Conservation (phyloP, 108 stramenopile genomes). For the Aurantiochytrium sp. region DNA sequence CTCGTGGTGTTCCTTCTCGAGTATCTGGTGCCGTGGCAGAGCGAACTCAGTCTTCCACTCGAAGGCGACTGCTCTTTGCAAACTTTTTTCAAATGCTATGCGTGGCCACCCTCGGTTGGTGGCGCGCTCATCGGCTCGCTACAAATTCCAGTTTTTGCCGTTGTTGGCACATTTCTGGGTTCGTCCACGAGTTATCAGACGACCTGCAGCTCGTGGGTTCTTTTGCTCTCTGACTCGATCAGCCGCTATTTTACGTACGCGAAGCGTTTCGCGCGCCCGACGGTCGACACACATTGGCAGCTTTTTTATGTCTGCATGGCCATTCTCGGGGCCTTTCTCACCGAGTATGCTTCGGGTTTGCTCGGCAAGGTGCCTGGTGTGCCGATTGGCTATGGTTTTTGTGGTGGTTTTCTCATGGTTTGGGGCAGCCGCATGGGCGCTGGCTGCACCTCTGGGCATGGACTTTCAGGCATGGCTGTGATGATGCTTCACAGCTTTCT, state of each 20-base stretch:
- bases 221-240: background rate
- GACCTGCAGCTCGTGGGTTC: background rate
- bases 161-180: background rate
- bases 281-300: background rate
- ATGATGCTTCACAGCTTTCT: background rate
- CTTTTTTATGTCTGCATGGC: background rate
- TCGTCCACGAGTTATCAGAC: background rate
- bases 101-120: background rate
- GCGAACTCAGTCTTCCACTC: background rate
- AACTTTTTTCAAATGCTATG: background rate
- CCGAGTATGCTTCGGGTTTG: background rate
- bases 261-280: background rate
- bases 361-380: background rate
- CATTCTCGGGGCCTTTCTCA: background rate
- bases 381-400: background rate
- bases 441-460: conserved; percentile 7
- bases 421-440: background rate
- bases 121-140: background rate
- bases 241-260: background rate
- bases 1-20: background rate
- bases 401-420: conserved; percentile 9
- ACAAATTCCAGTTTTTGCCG: background rate
- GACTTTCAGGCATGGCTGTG: background rate
- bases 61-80: background rate
- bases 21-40: background rate